Base-by-base conservation (phyloP, 495 filamentous ascomycete species). In the Trichoderma asperelloides region DNA sequence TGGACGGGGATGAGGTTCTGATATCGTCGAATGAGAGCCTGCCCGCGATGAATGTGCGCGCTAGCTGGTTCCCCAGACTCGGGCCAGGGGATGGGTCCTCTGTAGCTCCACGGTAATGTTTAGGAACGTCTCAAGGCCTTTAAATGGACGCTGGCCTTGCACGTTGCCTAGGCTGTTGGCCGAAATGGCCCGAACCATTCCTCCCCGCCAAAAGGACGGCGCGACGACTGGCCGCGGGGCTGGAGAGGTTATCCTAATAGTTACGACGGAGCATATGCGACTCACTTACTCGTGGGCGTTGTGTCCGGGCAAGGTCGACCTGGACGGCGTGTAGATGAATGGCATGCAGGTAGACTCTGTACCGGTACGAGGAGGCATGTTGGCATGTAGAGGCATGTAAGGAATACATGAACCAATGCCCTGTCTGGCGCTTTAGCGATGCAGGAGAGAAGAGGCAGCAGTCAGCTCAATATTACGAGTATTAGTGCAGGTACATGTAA, bases 21-120 rank as follows among this genome's bases (percentile, higher is more conserved):
- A 16, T 27, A 11, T 18, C 13, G 55, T 60, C 55, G 55, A 60
- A 60, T 60, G 27, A 60, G 55, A 60, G 55, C 55, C 55, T 30
- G 55, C 55, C 9, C 55, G 55, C 55, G 23, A 60, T 60, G 23
- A 60, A 60, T 60, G 55, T 60, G 55, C 55, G 55, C 55, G 55
- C 55, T 60, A 60, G 55, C 55, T 28, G 27, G 55, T 60, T 60
- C 55, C 55, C 55, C 55, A 30, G 55, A 60, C 55, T 60, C 55
- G 55, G 55, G 55, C 55, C 55, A 60, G 27, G 25, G 16, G 33
- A 37, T 27, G 55, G 25, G 55, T 23, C 23, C 25, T 2, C 27
- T 18, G 55, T 23, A 23, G 18, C 18, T 60, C 55, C 15, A 60
- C 55, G 55, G n/a, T n/a, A 55, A n/a, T 11, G 16, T 55, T n/a